Evolutionary conservation across 495 filamentous ascomycete genomes (phyloP).

Genomic region (Talaromyces borbonicus): DNA sequence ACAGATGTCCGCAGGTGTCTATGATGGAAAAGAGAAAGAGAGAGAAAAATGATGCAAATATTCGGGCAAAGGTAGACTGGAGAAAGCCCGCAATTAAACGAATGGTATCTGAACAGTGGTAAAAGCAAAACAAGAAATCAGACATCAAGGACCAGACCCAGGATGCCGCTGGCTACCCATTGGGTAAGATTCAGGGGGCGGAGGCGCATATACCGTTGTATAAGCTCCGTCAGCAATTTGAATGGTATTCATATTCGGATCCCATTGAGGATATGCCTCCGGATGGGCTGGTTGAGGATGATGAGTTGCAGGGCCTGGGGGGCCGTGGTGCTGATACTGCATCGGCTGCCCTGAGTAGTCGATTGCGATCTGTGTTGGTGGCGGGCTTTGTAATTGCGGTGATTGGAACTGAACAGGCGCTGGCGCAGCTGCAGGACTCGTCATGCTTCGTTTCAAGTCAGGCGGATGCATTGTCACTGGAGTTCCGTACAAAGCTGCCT

Average conservation of each 20-base stretch:
- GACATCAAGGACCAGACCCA: conserved; percentile 13
- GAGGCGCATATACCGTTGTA: conserved; percentile 19
- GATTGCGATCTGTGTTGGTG: conserved; percentile 21
- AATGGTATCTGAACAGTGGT: conserved; percentile 4
- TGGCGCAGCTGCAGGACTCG: conserved; percentile 26
- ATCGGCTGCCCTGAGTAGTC: conserved; percentile 25
- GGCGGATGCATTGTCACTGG: conserved; percentile 10
- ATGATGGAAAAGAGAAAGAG: too few species aligned
- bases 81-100: not conserved
- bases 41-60: too few species aligned
- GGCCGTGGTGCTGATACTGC: conserved; percentile 13
- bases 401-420: conserved; percentile 10
- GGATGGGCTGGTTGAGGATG: not conserved
- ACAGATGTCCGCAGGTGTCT: too few species aligned
- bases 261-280: conserved; percentile 17
- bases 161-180: conserved; percentile 27
- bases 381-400: conserved; percentile 19
- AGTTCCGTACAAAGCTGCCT: not conserved
- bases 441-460: conserved; percentile 35
- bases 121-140: conserved; percentile 14
- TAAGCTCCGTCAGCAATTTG: conserved; percentile 31
- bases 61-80: too few species aligned
- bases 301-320: too few species aligned
- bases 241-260: conserved; percentile 25
- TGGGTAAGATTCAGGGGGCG: conserved; percentile 18